These are phyloP conservation scores for Suillus variegatus DNA, from an alignment of 768 basidiomycete genomes.

Conservation along the genomic window DNA sequence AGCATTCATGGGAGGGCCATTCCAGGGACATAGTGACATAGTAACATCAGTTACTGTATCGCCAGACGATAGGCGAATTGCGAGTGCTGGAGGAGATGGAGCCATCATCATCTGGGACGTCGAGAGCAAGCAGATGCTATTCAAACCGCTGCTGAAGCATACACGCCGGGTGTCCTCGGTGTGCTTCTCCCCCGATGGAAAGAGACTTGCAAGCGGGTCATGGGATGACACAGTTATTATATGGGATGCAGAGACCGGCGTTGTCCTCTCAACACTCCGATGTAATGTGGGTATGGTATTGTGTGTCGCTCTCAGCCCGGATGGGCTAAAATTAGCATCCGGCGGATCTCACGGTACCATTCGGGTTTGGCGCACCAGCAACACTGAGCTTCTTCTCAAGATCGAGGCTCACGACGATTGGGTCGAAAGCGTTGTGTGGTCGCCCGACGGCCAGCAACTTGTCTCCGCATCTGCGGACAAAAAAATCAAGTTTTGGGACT, in stretches of 20 bases:
- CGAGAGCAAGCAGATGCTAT: conserved; percentile 20
- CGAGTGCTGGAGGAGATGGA: conserved; percentile 27
- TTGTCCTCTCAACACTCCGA: neutral
- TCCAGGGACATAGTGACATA: conserved; percentile 28
- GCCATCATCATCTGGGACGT: conserved; percentile 29
- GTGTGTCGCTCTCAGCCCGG: neutral
- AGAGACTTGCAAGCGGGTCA: conserved; percentile 3
- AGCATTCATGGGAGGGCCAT: conserved; percentile 12
- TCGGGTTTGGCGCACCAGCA: neutral
- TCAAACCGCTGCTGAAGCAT: conserved; percentile 29
- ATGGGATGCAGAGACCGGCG: conserved; percentile 14
- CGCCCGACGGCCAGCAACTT: neutral
- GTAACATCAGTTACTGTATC: conserved; percentile 25
- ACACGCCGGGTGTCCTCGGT: conserved; percentile 23
- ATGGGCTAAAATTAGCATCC: neutral
- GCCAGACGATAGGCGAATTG: conserved; percentile 26
- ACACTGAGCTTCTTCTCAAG: too few relatives aligned
- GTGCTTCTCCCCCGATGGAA: conserved; percentile 5
- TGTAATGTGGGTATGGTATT: neutral
- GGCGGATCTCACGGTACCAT: neutral
- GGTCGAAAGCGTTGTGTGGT: neutral
- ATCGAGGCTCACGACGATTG: too few relatives aligned
- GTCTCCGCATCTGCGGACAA: too few relatives aligned
- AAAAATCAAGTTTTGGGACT: too few relatives aligned
- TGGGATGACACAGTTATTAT: neutral